These are phyloP conservation scores for Protomyces inouyei DNA, from an alignment of 1,139 yeast genomes.

Conservation along the genomic window DNA sequence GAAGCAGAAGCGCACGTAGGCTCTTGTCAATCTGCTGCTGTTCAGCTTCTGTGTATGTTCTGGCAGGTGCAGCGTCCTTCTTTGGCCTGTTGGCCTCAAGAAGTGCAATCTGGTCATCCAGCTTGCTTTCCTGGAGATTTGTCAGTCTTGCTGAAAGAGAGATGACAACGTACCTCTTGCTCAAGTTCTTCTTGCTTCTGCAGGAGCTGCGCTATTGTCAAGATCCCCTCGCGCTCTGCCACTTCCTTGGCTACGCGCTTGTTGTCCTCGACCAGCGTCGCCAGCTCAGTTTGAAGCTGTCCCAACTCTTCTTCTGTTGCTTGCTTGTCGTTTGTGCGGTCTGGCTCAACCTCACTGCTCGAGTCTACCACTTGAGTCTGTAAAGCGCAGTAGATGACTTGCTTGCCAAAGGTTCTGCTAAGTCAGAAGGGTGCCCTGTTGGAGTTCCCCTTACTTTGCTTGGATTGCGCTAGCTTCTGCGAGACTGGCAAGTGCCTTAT, in stretches of 20 bases:
- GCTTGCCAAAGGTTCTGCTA: not conserved
- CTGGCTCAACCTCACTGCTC: not conserved
- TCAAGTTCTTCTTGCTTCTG: not conserved
- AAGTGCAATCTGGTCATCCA: not conserved
- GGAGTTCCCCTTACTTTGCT: not conserved
- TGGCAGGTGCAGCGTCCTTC: not conserved
- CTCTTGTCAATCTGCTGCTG: slow-evolving; percentile 2
- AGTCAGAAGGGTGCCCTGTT: not conserved
- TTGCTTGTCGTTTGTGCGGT: not conserved
- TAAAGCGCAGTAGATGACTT: not conserved
- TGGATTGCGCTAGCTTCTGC: not conserved
- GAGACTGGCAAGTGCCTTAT: not conserved
- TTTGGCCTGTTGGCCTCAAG: not conserved
- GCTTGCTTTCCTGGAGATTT: not conserved
- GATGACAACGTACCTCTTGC: not conserved
- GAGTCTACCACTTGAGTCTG: not conserved
- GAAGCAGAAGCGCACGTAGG: not conserved
- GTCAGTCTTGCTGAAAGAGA: slow-evolving; percentile 3
- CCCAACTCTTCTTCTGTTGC: not conserved
- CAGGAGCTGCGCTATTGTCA: not conserved
- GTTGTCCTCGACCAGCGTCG: not conserved
- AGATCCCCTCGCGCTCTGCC: not conserved
- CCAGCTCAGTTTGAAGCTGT: not conserved
- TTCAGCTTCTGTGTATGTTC: slow-evolving; percentile 2
- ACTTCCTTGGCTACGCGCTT: not conserved